Evolutionary conservation across 768 basidiomycete genomes (phyloP).

Genomic region (Xanthoconium purpureum): DNA sequence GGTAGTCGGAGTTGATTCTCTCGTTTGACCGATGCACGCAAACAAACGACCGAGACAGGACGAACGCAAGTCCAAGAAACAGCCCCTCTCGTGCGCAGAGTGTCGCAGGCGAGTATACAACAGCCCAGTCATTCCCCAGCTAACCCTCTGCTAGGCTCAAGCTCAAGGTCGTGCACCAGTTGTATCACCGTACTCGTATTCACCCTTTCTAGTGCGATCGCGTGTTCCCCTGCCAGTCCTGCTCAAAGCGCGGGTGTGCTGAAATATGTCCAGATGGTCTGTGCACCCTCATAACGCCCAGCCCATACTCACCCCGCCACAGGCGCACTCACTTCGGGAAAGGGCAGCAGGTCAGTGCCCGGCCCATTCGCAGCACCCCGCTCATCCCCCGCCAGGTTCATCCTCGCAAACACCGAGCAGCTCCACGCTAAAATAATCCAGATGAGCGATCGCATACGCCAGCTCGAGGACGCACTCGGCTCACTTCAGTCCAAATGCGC

Average conservation of each 20-base stretch:
- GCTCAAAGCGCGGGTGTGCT: slow-evolving; percentile 62
- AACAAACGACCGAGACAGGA: slow-evolving; percentile 47
- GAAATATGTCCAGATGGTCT: slow-evolving; percentile 60
- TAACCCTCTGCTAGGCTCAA: slow-evolving; percentile 38
- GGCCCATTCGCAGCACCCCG: not conserved
- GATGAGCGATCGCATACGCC: slow-evolving; percentile 60
- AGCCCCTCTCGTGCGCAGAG: slow-evolving; percentile 61
- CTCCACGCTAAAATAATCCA: slow-evolving; percentile 61
- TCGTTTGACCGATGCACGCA: slow-evolving; percentile 17
- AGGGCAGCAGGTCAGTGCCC: slow-evolving; percentile 54
- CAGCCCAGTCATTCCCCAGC: not conserved
- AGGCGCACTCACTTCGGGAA: slow-evolving; percentile 61
- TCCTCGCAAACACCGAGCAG: slow-evolving; percentile 65
- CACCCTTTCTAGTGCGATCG: slow-evolving; percentile 51
- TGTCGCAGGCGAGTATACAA: slow-evolving; percentile 47
- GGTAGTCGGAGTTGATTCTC: slow-evolving; percentile 23
- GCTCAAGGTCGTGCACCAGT: slow-evolving; percentile 44
- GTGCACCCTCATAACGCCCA: not conserved
- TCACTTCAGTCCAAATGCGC: slow-evolving; percentile 40
- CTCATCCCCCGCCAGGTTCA: slow-evolving; percentile 44
- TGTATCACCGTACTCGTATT: not conserved
- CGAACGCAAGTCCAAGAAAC: slow-evolving; percentile 29
- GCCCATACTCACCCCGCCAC: not conserved
- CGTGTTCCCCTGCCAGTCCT: slow-evolving; percentile 64
- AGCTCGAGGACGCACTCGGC: slow-evolving; percentile 60